Percentiles rank a stretch among this genome's conserved stretches.
Conservation (phyloP, 169 alveolate genomes). For the Perkinsus marinus region DNA sequence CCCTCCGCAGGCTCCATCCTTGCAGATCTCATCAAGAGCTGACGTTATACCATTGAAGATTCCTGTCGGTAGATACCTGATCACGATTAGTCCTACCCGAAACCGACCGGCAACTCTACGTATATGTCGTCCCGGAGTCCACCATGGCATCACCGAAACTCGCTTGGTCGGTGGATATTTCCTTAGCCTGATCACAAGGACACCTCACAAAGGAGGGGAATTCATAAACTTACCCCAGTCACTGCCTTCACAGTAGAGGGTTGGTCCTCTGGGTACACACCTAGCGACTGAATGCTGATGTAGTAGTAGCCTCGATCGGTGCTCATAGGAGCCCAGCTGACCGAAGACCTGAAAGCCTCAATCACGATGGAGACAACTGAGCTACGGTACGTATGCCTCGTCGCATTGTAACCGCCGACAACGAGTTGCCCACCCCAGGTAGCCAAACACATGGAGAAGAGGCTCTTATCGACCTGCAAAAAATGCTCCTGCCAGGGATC, state of each 20-base stretch:
- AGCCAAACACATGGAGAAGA: background rate
- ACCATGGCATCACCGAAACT: background rate
- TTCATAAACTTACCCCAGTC: background rate
- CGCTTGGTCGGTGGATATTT: background rate
- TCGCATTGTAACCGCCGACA: background rate
- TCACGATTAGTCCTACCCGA: background rate
- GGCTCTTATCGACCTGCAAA: background rate
- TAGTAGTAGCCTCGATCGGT: background rate
- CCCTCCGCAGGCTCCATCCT: background rate
- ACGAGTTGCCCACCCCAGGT: background rate
- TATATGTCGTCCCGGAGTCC: background rate
- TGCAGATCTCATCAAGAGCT: background rate
- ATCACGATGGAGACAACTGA: background rate
- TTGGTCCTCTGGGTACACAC: background rate
- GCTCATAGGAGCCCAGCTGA: background rate
- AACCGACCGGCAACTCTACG: background rate
- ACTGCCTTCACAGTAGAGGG: background rate
- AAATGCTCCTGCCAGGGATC: background rate
- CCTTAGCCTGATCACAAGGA: background rate
- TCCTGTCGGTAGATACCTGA: background rate
- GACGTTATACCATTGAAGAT: background rate
- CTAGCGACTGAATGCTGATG: background rate
- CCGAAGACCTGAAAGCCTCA: background rate
- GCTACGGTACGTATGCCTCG: background rate
- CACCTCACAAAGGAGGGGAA: background rate